Evolutionary conservation across 345 rosid species (phyloP).

Genomic region (Trapa incisa): DNA sequence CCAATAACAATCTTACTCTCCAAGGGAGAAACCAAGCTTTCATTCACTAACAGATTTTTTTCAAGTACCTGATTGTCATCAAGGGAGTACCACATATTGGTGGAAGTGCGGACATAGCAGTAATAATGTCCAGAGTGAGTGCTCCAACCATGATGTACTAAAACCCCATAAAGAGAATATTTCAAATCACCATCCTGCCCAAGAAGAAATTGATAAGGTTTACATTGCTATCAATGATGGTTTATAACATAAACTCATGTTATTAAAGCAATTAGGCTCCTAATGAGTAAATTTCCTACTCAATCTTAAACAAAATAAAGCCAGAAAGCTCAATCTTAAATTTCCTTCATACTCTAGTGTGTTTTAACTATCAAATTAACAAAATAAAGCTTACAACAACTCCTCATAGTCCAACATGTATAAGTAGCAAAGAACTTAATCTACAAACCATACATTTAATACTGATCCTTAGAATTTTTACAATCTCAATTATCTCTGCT

Average conservation of each 20-base stretch:
- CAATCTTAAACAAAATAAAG: not conserved
- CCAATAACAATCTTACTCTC: not conserved
- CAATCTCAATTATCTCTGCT: too few relatives aligned
- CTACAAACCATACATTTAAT: too few relatives aligned
- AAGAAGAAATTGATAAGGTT: conserved; percentile 5
- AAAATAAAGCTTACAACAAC: not conserved
- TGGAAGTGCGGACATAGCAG: conserved; percentile 86
- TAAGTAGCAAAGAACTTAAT: too few relatives aligned
- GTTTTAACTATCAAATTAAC: not conserved
- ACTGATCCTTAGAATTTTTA: too few relatives aligned
- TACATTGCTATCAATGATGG: not conserved
- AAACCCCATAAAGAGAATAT: conserved; percentile 84
- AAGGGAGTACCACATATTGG: conserved; percentile 85
- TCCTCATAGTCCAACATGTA: not conserved
- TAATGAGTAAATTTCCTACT: not conserved
- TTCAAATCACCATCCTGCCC: conserved; percentile 79
- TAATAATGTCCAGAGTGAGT: conserved; percentile 85
- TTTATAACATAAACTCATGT: not conserved
- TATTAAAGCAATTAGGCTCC: not conserved
- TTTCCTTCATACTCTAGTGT: not conserved
- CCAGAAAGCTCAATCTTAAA: not conserved
- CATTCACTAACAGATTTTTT: not conserved
- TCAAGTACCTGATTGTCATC: conserved; percentile 71
- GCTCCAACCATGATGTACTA: conserved; percentile 85
- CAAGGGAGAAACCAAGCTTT: not conserved